phyloP scores from a whole-genome alignment of 768 basidiomycete species.

The Polyporus arcularius region DNA sequence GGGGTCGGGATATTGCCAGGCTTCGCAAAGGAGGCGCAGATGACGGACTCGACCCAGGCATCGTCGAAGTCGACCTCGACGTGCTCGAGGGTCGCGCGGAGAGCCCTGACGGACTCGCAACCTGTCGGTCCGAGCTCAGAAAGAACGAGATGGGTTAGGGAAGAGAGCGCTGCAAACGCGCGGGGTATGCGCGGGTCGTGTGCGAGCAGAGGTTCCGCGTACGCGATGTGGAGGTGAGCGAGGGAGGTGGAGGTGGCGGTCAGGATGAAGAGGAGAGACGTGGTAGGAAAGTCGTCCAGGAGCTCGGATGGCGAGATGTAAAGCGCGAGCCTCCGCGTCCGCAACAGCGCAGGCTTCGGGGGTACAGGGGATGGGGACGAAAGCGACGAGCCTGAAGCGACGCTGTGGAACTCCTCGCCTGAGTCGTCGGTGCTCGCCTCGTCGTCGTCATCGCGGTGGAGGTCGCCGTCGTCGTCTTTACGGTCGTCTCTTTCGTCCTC shows the following conservation, averaged over 20 bases:
- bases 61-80: slow-evolving; percentile 13
- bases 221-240: slow-evolving; percentile 8
- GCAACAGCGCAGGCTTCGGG: neutral
- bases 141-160: neutral
- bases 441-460: neutral
- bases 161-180: neutral
- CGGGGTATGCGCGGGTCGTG: slow-evolving; percentile 1
- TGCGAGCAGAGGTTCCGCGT: slow-evolving; percentile 8
- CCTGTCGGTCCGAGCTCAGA: slow-evolving; percentile 6
- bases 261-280: slow-evolving; percentile 2
- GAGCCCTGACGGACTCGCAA: slow-evolving; percentile 1
- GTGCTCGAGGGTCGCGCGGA: neutral
- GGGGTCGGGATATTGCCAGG: neutral
- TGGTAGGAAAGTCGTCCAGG: neutral
- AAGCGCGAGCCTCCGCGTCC: slow-evolving; percentile 2
- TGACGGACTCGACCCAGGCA: slow-evolving; percentile 6
- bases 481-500: neutral
- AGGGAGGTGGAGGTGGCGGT: neutral
- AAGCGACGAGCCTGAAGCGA: neutral
- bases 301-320: slow-evolving; percentile 8
- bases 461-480: neutral
- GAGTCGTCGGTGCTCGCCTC: neutral
- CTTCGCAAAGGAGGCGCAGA: neutral
- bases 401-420: neutral
- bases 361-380: slow-evolving; percentile 2